phyloP scores from a whole-genome alignment of 2,329 filamentous ascomycete genomes.

The Penicillium sp. region DNA sequence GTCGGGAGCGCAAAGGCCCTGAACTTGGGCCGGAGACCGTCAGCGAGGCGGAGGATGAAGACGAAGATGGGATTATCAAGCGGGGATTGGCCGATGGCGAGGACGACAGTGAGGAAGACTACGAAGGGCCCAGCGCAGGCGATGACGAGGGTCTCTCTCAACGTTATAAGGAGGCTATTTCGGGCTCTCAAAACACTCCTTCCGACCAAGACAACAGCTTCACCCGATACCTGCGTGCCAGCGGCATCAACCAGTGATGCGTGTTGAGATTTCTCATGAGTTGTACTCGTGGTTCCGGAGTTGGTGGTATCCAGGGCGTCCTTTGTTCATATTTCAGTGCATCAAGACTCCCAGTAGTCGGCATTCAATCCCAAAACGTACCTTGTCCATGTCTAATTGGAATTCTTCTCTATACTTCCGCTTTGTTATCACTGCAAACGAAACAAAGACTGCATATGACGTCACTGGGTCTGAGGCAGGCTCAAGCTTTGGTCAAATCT shows the following conservation, averaged over 20 bases:
- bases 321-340: not conserved
- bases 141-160: conserved; percentile 66
- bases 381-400: too few relatives aligned
- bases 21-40: conserved; percentile 43
- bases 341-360: too few relatives aligned
- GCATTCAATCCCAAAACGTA: too few relatives aligned
- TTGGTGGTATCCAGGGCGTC: conserved; percentile 6
- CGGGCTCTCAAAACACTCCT: conserved; percentile 46
- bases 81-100: conserved; percentile 52
- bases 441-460: conserved; percentile 14
- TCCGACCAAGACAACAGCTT: conserved; percentile 53
- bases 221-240: conserved; percentile 48
- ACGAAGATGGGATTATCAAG: conserved; percentile 39
- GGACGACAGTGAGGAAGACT: conserved; percentile 50
- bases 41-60: conserved; percentile 53
- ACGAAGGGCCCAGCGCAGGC: conserved; percentile 57
- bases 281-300: conserved; percentile 1
- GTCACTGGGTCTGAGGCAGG: conserved; percentile 9
- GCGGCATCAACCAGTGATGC: conserved; percentile 32
- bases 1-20: conserved; percentile 24
- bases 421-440: conserved; percentile 8
- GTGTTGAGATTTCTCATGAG: not conserved
- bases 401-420: too few relatives aligned
- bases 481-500: too few relatives aligned
- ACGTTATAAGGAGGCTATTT: conserved; percentile 73